These are phyloP conservation scores for Eucalyptus victrix DNA, from an alignment of 345 rosid genomes.

Conservation along the genomic window DNA sequence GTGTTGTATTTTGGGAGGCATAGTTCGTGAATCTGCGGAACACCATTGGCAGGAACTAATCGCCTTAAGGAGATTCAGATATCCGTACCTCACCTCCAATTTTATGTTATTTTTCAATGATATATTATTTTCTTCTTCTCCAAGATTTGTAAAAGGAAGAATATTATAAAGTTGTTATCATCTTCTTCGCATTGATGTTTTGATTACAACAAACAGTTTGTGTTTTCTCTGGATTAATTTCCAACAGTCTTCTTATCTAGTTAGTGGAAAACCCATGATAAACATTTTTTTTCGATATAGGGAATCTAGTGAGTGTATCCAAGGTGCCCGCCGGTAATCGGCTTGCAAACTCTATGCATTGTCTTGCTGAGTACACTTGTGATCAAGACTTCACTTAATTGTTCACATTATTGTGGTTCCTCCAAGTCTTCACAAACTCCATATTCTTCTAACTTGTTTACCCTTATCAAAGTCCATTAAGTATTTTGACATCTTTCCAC, in stretches of 20 bases:
- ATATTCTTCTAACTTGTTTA: not conserved
- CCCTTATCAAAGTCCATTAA: not conserved
- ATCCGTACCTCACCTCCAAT: too few relatives aligned
- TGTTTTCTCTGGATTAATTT: too few relatives aligned
- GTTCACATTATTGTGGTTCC: not conserved
- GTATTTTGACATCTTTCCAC: not conserved
- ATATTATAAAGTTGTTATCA: too few relatives aligned
- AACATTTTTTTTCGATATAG: not conserved
- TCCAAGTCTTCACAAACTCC: not conserved
- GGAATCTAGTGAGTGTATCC: not conserved
- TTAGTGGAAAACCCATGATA: not conserved
- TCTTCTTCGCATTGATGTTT: too few relatives aligned
- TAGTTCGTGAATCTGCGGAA: too few relatives aligned
- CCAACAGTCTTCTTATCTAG: not conserved
- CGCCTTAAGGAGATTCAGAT: too few relatives aligned
- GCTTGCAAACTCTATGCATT: not conserved
- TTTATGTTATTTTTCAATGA: too few relatives aligned
- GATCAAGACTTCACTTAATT: not conserved
- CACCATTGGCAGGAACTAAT: too few relatives aligned
- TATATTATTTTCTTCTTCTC: too few relatives aligned
- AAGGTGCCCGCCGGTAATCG: not conserved
- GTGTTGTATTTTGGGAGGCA: too few relatives aligned
- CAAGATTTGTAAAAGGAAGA: too few relatives aligned
- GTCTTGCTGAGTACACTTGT: not conserved
- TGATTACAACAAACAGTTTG: too few relatives aligned